Conservation (phyloP, 306 rosid species). For the Chamaecrista fasciculata region DNA sequence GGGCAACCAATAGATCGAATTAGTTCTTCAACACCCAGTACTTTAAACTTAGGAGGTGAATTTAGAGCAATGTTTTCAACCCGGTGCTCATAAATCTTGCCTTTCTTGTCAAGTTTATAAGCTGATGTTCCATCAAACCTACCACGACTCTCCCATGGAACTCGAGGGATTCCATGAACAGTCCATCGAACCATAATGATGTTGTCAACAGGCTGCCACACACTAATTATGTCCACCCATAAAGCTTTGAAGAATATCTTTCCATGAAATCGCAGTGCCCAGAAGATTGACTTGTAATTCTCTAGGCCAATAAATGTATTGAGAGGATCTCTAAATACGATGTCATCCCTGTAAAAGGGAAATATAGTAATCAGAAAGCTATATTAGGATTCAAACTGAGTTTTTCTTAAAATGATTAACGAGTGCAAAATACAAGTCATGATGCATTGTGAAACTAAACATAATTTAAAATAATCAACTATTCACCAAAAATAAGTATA, state of each 20-base stretch:
- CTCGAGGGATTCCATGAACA: constrained; percentile 79
- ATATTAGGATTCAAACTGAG: not conserved
- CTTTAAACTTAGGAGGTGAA: constrained; percentile 67
- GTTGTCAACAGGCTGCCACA: constrained; percentile 82
- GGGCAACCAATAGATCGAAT: constrained; percentile 70
- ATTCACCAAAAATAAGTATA: not conserved
- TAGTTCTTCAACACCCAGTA: constrained; percentile 54
- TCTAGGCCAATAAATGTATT: constrained; percentile 76
- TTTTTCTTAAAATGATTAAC: constrained; percentile 12
- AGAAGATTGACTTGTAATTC: constrained; percentile 76
- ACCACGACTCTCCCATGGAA: constrained; percentile 83
- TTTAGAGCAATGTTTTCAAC: constrained; percentile 65
- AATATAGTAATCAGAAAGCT: not conserved
- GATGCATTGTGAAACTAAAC: not conserved
- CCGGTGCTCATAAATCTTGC: constrained; percentile 79
- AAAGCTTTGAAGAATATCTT: constrained; percentile 71
- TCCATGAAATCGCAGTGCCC: constrained; percentile 83
- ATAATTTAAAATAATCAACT: constrained; percentile 15
- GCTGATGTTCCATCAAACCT: constrained; percentile 87
- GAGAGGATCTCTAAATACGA: constrained; percentile 82
- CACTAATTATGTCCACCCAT: constrained; percentile 68
- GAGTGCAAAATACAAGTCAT: not conserved
- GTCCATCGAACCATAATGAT: constrained; percentile 87
- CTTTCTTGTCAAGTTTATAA: constrained; percentile 86
- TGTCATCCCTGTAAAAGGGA: constrained; percentile 63